Evolutionary conservation across 2,329 filamentous ascomycete species (phyloP).

Genomic region (Botrytis fragariae): DNA sequence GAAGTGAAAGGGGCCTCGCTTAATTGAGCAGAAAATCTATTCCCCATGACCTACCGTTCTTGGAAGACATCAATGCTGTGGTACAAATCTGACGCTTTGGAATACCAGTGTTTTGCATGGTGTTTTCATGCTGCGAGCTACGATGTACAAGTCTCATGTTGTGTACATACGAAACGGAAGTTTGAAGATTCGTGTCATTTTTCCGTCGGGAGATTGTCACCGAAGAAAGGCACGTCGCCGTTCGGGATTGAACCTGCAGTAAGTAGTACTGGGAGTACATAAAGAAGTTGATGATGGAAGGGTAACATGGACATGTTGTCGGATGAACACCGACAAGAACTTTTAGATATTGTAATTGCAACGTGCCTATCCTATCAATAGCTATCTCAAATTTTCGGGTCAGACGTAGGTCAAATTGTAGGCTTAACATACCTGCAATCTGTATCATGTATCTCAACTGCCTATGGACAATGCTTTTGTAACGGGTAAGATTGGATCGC

Average conservation of each 20-base stretch:
- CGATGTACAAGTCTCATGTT: background rate
- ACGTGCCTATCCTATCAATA: background rate
- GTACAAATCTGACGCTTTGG: background rate
- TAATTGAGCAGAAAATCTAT: background rate
- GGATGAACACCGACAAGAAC: background rate
- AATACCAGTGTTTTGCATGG: background rate
- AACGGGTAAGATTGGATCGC: background rate
- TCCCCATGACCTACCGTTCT: background rate
- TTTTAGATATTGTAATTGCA: slow-evolving; percentile 2
- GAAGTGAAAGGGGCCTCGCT: slow-evolving; percentile 13
- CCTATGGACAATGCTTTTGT: background rate
- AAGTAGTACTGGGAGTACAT: background rate
- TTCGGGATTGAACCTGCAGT: slow-evolving; percentile 9
- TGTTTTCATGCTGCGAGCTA: background rate
- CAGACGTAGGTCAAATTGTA: background rate
- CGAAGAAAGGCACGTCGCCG: slow-evolving; percentile 1
- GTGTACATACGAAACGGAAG: slow-evolving; percentile 5
- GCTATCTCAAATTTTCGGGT: too few relatives aligned
- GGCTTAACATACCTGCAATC: slow-evolving; percentile 2
- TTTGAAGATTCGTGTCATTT: background rate
- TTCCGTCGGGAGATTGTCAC: slow-evolving; percentile 9
- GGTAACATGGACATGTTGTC: background rate
- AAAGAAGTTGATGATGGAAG: background rate
- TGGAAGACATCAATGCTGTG: background rate
- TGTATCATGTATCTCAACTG: background rate